Evolutionary conservation across 2,329 filamentous ascomycete species (phyloP), one percentile per base, ranked within the genome.

Genomic region (Lomentospora prolificans): DNA sequence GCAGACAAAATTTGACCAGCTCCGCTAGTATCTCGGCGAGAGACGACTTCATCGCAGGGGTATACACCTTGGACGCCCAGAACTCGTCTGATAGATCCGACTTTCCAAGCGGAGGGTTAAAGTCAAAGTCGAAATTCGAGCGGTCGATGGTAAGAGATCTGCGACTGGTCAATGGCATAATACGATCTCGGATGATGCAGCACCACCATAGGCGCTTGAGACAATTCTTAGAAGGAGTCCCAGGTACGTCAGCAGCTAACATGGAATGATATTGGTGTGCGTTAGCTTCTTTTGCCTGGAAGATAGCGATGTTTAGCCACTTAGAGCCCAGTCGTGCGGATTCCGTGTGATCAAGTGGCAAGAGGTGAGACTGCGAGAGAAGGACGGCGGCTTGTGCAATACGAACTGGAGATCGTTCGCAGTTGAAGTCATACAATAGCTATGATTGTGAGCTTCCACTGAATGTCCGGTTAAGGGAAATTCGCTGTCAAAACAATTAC

Each of bases 161-260:
- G n/a, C 77, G 70, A 58, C 79, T 69, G 3, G 76, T 72, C 7
- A 81, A 67, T 3, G 72, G 70, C 25, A 80, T 60, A 17, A 76
- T 74, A 39, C 76, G 70, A 61, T 80, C 77, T 9, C 78, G 73
- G 4, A 80, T 67, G 41, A 80, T 67, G 57, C 77, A 78, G 57
- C 75, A 77, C 77, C 77, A 80, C 77, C 77, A 80, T 6, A 81
- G 64, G 2, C 76, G 68, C 63, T 79, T 80, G 30, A 75, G 68
- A 6, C 69, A 65, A 58, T 70, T 68, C 55, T 71, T 19, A 22
- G 7, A 46, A 8, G 41, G 19, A n/a, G 14, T 22, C 9, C 41
- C 41, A 9, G 4, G 1, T 3, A 62, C 57, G 3, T 61, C 67
- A 58, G 62, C 66, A 4, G 61, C 63, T 14, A 62, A 70, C 60